Evolutionary conservation across 2,329 filamentous ascomycete species (phyloP).

Genomic region (Aspergillus chevalieri): DNA sequence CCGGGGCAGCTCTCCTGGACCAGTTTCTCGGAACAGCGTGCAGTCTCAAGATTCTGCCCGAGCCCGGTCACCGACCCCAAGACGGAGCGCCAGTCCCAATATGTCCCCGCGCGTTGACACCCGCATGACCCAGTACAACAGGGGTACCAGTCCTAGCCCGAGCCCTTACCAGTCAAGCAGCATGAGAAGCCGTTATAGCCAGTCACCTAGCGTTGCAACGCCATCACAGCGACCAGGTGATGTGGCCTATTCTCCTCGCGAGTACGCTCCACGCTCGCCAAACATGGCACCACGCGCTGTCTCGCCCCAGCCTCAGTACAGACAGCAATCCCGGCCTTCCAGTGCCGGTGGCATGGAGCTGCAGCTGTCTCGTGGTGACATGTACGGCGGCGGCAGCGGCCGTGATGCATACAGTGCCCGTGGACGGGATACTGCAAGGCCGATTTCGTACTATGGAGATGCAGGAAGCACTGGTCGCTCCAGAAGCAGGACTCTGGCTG

Average conservation of each 20-base stretch:
- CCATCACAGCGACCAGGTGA: constrained; percentile 30
- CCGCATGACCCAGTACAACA: constrained; percentile 37
- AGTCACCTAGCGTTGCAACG: constrained; percentile 27
- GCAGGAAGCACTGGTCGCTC: constrained; percentile 43
- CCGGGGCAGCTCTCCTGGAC: constrained; percentile 45
- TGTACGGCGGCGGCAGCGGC: constrained; percentile 48
- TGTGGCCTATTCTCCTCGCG: constrained; percentile 39
- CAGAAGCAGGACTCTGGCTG: constrained; percentile 81
- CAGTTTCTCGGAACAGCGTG: constrained; percentile 54
- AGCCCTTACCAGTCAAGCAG: constrained; percentile 41
- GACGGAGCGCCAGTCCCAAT: constrained; percentile 41
- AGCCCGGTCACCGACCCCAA: constrained; percentile 61
- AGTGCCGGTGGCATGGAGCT: constrained; percentile 58
- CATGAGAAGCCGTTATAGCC: constrained; percentile 33
- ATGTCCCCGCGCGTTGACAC: constrained; percentile 26
- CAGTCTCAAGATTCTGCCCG: constrained; percentile 38
- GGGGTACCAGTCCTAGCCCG: constrained; percentile 40
- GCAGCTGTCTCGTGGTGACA: constrained; percentile 58
- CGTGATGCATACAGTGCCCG: constrained; percentile 28
- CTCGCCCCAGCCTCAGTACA: constrained; percentile 50
- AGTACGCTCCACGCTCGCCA: constrained; percentile 37
- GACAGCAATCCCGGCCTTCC: constrained; percentile 44
- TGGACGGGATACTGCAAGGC: constrained; percentile 37
- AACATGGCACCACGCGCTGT: constrained; percentile 37
- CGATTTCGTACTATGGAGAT: constrained; percentile 47